phyloP scores from a whole-genome alignment of 768 basidiomycete species.

The Macrolepiota fuliginosa region DNA sequence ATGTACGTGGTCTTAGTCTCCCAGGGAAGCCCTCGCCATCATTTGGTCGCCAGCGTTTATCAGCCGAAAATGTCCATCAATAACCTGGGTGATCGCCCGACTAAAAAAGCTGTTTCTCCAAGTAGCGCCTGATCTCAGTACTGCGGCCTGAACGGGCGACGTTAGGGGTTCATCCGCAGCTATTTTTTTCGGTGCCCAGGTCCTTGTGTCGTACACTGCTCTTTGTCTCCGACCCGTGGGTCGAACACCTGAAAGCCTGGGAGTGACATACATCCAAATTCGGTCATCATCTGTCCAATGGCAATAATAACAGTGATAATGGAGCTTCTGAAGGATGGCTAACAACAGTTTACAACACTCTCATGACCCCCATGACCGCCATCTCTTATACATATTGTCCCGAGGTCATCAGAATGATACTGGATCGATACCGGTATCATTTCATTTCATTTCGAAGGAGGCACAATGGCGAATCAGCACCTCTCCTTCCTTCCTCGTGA shows the following conservation, averaged over 20 bases:
- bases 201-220: too few relatives aligned
- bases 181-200: too few relatives aligned
- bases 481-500: background rate
- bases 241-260: too few relatives aligned
- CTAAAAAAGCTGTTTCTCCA: too few relatives aligned
- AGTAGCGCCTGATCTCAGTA: too few relatives aligned
- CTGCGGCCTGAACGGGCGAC: too few relatives aligned
- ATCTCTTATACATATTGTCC: background rate
- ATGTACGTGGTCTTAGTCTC: background rate
- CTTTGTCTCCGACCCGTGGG: too few relatives aligned
- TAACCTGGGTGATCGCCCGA: too few relatives aligned
- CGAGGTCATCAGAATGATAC: background rate
- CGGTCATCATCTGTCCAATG: background rate
- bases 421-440: background rate
- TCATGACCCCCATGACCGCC: background rate
- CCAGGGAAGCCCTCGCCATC: background rate
- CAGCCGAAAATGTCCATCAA: too few relatives aligned
- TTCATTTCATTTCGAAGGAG: background rate
- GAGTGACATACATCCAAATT: background rate
- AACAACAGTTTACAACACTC: background rate
- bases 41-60: background rate
- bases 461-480: background rate
- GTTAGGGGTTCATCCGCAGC: too few relatives aligned
- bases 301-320: background rate
- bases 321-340: background rate